These are phyloP conservation scores for Penicillium malachiteum DNA, from an alignment of 495 filamentous ascomycete genomes.

Conservation along the genomic window DNA sequence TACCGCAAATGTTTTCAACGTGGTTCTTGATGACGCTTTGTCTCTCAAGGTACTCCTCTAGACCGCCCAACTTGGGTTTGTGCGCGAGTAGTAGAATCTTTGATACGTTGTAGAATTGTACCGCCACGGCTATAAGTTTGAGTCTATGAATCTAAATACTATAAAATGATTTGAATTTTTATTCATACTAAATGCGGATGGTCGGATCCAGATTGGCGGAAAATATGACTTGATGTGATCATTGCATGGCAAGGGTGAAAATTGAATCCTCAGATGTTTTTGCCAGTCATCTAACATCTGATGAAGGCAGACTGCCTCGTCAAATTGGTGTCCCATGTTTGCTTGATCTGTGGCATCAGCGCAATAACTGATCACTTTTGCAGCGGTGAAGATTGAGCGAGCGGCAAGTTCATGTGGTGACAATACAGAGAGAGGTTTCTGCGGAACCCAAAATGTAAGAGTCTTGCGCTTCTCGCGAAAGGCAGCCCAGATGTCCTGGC, in stretches of 20 bases:
- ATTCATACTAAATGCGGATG: slow-evolving; percentile 22
- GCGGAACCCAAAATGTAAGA: slow-evolving; percentile 24
- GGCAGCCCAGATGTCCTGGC: slow-evolving; percentile 31
- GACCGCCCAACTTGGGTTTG: slow-evolving; percentile 22
- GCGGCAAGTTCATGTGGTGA: slow-evolving; percentile 11
- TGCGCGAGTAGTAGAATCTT: slow-evolving; percentile 20
- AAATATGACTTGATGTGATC: slow-evolving; percentile 4
- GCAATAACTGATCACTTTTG: slow-evolving; percentile 18
- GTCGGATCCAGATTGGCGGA: slow-evolving; percentile 18
- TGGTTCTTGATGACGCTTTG: slow-evolving; percentile 16
- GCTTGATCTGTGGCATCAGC: slow-evolving; percentile 1
- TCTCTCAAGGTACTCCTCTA: slow-evolving; percentile 14
- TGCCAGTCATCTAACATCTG: slow-evolving; percentile 25
- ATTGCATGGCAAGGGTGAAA: slow-evolving; percentile 18
- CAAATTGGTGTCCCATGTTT: slow-evolving; percentile 7
- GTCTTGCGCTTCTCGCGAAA: slow-evolving; percentile 29
- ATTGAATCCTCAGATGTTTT: slow-evolving; percentile 24
- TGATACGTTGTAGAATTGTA: slow-evolving; percentile 21
- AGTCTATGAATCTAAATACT: no score
- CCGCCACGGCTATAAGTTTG: slow-evolving; percentile 15
- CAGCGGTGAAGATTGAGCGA: slow-evolving; percentile 16
- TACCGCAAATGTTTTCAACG: slow-evolving; percentile 23
- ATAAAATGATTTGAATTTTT: not conserved
- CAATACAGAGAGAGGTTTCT: slow-evolving; percentile 16
- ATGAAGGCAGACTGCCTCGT: slow-evolving; percentile 14